A percentile compares a stretch with the other conserved stretches of the same genome.
phyloP scores from a whole-genome alignment of 164 flowering plant species.

The Tetracentron sinense region DNA sequence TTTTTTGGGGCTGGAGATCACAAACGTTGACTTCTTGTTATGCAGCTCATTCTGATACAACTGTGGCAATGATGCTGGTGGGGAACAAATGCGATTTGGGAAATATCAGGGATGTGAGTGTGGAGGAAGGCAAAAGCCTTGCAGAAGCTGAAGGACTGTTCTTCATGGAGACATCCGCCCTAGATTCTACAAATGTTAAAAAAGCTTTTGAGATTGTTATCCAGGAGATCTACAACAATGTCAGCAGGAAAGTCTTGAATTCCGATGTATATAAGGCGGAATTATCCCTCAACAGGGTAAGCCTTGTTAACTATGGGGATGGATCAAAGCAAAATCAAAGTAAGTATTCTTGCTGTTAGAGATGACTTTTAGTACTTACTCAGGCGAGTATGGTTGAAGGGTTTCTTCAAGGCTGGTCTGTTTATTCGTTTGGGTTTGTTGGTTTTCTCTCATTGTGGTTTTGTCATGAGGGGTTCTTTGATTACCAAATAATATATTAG shows the following conservation, averaged over 20 bases:
- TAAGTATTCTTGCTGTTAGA: constrained; percentile 36
- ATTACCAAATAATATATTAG: constrained; percentile 2
- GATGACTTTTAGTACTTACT: constrained; percentile 11
- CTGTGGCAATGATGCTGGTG: constrained; percentile 40
- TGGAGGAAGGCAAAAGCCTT: constrained; percentile 42
- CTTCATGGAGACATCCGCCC: constrained; percentile 48
- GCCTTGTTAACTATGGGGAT: constrained; percentile 31
- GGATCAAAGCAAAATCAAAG: constrained; percentile 25
- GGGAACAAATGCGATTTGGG: constrained; percentile 44
- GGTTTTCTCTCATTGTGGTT: constrained; percentile 5
- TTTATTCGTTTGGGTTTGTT: constrained; percentile 10
- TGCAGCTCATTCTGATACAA: constrained; percentile 54
- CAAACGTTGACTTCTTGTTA: not conserved
- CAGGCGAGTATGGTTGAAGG: not conserved
- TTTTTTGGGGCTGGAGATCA: not conserved
- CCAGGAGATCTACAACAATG: constrained; percentile 38
- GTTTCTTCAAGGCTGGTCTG: constrained; percentile 3
- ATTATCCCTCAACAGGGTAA: constrained; percentile 39
- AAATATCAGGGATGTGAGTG: constrained; percentile 37
- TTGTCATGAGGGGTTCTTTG: constrained; percentile 7
- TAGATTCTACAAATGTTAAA: constrained; percentile 41
- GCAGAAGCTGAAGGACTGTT: constrained; percentile 45
- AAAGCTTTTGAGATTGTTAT: constrained; percentile 43
- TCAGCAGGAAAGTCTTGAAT: constrained; percentile 43
- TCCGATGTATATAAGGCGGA: constrained; percentile 41